These are phyloP conservation scores for Sextonia rubra DNA, from an alignment of 164 flowering plant species.

Conservation along the genomic window DNA sequence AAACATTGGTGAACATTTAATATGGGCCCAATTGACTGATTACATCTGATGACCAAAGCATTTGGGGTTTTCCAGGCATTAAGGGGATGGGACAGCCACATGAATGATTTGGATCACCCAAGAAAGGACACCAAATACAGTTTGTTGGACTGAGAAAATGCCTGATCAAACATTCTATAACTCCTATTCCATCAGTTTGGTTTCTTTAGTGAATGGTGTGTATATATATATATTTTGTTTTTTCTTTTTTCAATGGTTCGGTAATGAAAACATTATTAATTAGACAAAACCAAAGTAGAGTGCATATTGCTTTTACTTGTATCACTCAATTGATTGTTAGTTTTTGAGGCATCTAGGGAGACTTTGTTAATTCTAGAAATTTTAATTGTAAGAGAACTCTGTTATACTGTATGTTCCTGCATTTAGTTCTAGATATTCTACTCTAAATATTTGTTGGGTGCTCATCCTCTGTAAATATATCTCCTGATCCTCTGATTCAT, in stretches of 20 bases:
- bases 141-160: neutral
- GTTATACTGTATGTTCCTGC: no score
- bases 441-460: neutral
- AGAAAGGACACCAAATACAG: neutral
- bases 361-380: no score
- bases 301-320: neutral
- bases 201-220: constrained; percentile 4
- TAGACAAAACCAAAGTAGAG: no score
- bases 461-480: neutral
- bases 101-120: no score
- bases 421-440: no score
- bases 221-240: no score
- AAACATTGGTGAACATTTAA: neutral
- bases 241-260: no score
- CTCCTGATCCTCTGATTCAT: neutral
- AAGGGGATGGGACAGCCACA: neutral
- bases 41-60: neutral
- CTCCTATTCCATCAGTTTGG: neutral
- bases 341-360: neutral
- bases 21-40: neutral
- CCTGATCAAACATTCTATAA: no score
- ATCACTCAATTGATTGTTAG: neutral
- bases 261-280: no score
- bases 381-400: no score
- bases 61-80: neutral